phyloP scores from a whole-genome alignment of 2,329 filamentous ascomycete genomes.

The Neofusicoccum laricinum region DNA sequence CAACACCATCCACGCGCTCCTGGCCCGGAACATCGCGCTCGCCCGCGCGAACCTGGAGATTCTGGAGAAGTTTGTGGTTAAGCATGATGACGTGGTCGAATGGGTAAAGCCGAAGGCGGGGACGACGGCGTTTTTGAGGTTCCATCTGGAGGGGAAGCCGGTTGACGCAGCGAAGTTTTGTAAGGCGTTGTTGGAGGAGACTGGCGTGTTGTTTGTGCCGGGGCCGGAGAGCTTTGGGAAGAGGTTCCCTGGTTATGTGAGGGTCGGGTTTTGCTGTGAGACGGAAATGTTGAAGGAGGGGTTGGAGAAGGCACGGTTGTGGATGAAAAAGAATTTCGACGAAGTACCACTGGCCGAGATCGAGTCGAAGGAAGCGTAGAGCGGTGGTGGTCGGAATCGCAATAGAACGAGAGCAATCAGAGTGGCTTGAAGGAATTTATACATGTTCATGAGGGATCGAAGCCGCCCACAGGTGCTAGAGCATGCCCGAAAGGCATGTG shows the following conservation, averaged over 20 bases:
- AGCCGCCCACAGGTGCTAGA: too few species aligned
- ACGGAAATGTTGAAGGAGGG: slow-evolving; percentile 67
- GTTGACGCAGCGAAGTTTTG: slow-evolving; percentile 75
- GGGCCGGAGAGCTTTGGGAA: slow-evolving; percentile 75
- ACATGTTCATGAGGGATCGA: too few species aligned
- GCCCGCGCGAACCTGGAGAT: slow-evolving; percentile 66
- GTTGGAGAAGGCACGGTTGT: slow-evolving; percentile 54
- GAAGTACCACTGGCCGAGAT: slow-evolving; percentile 42
- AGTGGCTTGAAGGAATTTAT: neutral
- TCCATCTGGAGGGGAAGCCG: slow-evolving; percentile 58
- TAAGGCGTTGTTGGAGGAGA: slow-evolving; percentile 63
- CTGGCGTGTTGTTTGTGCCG: slow-evolving; percentile 71
- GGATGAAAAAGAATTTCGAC: slow-evolving; percentile 56
- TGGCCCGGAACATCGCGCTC: slow-evolving; percentile 63
- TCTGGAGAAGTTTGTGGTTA: slow-evolving; percentile 65
- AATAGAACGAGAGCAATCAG: neutral
- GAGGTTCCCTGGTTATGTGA: slow-evolving; percentile 67
- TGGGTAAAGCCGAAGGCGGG: slow-evolving; percentile 76
- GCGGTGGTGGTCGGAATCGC: too few species aligned
- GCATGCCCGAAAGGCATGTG: too few species aligned
- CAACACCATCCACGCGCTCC: slow-evolving; percentile 60
- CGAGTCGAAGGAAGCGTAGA: neutral
- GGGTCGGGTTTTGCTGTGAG: slow-evolving; percentile 72
- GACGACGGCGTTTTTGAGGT: slow-evolving; percentile 75
- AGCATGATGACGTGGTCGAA: slow-evolving; percentile 60